Conservation (phyloP, 108 stramenopile species). For the Chaetoceros muelleri region DNA sequence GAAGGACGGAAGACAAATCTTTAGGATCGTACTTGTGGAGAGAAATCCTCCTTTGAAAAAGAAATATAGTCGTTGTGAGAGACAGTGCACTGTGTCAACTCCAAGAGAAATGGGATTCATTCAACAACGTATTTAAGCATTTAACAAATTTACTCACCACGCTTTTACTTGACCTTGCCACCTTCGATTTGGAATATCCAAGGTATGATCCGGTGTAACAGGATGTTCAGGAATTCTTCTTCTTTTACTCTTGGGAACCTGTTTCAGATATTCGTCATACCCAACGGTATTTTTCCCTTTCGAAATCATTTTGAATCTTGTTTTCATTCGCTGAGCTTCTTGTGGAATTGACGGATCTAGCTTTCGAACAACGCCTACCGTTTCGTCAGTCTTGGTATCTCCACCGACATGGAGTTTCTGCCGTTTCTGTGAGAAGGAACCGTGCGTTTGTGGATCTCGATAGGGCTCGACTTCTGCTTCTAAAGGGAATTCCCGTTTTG, state of each 20-base stretch:
- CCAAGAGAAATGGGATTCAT: background rate
- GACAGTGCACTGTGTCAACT: background rate
- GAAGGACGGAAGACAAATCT: conserved; percentile 22
- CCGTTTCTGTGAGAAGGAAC: too few relatives aligned
- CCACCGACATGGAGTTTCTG: background rate
- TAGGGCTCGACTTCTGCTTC: too few relatives aligned
- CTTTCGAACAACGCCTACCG: conserved; percentile 11
- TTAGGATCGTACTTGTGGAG: conserved; percentile 71
- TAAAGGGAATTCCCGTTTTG: too few relatives aligned
- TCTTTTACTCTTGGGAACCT: conserved; percentile 53
- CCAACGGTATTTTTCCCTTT: conserved; percentile 78
- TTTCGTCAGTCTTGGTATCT: background rate
- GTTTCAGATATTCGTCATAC: conserved; percentile 53
- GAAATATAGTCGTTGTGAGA: background rate
- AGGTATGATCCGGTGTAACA: conserved; percentile 58
- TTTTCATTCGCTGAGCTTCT: conserved; percentile 45
- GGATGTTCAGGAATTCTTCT: conserved; percentile 54
- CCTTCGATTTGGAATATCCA: conserved; percentile 61
- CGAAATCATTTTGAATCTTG: conserved; percentile 48
- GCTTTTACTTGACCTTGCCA: conserved; percentile 71
- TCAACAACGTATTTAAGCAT: background rate
- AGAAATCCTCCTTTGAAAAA: conserved; percentile 35
- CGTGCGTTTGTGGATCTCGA: too few relatives aligned
- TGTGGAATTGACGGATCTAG: conserved; percentile 44
- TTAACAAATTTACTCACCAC: conserved; percentile 39